Conservation (phyloP, 306 rosid species). For the Vigna radiata region DNA sequence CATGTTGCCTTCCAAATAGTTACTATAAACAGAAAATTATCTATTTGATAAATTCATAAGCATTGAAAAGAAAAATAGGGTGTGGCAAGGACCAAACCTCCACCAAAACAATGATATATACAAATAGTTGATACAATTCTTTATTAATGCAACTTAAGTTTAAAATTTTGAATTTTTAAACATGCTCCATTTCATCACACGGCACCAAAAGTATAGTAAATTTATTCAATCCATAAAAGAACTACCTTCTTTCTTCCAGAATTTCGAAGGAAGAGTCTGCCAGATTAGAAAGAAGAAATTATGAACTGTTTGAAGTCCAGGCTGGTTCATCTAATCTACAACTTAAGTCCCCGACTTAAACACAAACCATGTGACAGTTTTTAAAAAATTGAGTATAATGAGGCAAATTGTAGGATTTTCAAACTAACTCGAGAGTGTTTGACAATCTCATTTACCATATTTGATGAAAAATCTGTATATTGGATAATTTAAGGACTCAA, state of each 20-base stretch:
- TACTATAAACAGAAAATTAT: neutral
- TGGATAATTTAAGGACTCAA: neutral
- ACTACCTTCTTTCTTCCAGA: neutral
- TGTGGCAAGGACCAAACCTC: neutral
- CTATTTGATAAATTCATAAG: neutral
- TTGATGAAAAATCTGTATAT: neutral
- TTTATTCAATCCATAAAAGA: conserved; percentile 5
- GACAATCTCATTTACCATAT: neutral
- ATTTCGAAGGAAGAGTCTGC: neutral
- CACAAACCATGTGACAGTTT: neutral
- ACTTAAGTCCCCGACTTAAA: neutral
- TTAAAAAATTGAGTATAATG: neutral
- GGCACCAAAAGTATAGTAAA: conserved; percentile 1
- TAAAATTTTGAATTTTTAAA: neutral
- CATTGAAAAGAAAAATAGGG: conserved; percentile 8
- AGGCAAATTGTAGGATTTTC: neutral
- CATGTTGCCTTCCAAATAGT: neutral
- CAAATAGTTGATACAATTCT: neutral
- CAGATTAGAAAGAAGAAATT: conserved; percentile 1
- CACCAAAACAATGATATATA: neutral
- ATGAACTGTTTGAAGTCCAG: conserved; percentile 5
- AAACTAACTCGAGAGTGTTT: conserved; percentile 1
- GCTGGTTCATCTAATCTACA: conserved; percentile 2
- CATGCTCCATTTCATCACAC: conserved; percentile 4
- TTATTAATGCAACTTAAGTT: neutral